Percentiles rank a stretch among this genome's conserved stretches.
phyloP scores from a whole-genome alignment of 495 filamentous ascomycete species.

The Penicillium arizonense region DNA sequence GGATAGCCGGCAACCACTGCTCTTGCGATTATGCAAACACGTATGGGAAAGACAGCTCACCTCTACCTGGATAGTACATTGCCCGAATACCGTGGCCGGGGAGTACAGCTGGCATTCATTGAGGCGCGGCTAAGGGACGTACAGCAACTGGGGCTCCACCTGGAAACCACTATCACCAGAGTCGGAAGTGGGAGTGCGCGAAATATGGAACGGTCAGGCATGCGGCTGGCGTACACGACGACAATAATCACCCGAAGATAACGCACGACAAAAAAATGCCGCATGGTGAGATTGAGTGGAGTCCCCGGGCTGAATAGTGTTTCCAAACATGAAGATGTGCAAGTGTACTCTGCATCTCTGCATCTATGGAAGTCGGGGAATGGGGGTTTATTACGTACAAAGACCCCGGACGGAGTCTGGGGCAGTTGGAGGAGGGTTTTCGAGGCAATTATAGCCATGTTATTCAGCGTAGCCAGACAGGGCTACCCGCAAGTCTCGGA shows the following conservation, averaged over 20 bases:
- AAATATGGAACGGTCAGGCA: conserved; percentile 12
- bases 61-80: conserved; percentile 14
- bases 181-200: conserved; percentile 11
- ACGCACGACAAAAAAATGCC: not conserved
- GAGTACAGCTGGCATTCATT: conserved; percentile 13
- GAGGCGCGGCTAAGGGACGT: conserved; percentile 7
- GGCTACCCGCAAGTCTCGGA: not conserved
- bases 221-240: conserved; percentile 8
- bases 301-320: not conserved
- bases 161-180: conserved; percentile 10
- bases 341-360: not conserved
- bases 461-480: not conserved
- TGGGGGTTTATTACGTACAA: not conserved
- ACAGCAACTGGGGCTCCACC: not conserved
- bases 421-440: not conserved
- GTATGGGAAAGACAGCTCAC: conserved; percentile 3
- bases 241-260: not conserved
- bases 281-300: not conserved
- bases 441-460: no score
- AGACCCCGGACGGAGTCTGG: not conserved
- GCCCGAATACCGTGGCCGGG: conserved; percentile 10
- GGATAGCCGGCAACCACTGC: conserved; percentile 11
- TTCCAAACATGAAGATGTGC: no score
- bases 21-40: conserved; percentile 9
- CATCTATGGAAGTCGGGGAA: not conserved